Base-by-base conservation (phyloP, 768 basidiomycete genomes). In the Boletus rubescentipes region DNA sequence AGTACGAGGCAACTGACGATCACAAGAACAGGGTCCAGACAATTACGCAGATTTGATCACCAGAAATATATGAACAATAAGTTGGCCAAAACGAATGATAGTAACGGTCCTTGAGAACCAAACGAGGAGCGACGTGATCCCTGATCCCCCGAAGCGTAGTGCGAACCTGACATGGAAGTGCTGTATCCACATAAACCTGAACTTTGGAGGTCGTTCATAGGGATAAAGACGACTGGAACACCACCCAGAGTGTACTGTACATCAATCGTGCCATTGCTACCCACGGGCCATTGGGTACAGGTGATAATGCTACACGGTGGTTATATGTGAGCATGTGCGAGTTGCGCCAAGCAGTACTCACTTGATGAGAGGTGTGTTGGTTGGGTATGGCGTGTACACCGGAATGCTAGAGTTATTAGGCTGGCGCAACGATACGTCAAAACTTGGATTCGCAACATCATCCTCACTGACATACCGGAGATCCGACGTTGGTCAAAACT, bases 401-500 rank as follows among this genome's bases (percentile, higher is more conserved):
- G 81, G 74, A 46, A 84, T 75, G 58, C 77, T 83, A 21, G 75
- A 71, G 61, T 85, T 84, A 58, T 76, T 74, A 4, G 85, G 82
- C 85, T 85, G 60, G 20, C 2, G 4, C 4, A 48, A 62, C 26
- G n/a, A 51, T 18, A 6, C 2, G 15, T 54, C 41, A 48, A 20
- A 39, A 38, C 8, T 38, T 29, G 7, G 21, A n/a, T 23, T 18
- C 30, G 26, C 9, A 36, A 20, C 37, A 40, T 21, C 38, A 42
- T 45, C 37, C 14, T 38, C 14, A 15, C 7, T 57, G 40, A 37
- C 54, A 38, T 64, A 88, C 87, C 20, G 87, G 86, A 50, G 86
- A 87, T 31, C 87, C 89, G 55, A 89, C 81, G 69, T 85, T 88
- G 21, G 86, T 90, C 57, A 86, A 57, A 37, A 90, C 69, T 12